Percentiles rank a stretch among this genome's conserved stretches.
These are phyloP conservation scores for Penicillium maclennaniae DNA, from an alignment of 495 filamentous ascomycete species.

Conservation along the genomic window DNA sequence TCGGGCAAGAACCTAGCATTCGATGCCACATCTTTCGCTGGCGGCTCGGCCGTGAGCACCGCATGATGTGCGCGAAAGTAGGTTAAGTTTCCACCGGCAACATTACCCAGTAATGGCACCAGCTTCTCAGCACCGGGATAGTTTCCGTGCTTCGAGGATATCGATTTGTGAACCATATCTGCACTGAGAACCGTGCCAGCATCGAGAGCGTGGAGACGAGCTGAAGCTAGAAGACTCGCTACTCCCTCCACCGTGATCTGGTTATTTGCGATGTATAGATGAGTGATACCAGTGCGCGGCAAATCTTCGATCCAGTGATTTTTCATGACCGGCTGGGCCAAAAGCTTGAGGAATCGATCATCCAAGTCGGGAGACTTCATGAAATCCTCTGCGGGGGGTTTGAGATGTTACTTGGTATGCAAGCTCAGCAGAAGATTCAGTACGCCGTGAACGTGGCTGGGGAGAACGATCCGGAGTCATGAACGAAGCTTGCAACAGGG, in stretches of 20 bases:
- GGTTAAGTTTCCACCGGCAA: constrained; percentile 45
- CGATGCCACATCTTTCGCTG: constrained; percentile 26
- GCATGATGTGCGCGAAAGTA: constrained; percentile 57
- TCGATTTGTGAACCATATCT: constrained; percentile 21
- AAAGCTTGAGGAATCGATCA: constrained; percentile 42
- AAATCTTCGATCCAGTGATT: constrained; percentile 53
- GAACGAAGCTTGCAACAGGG: constrained; percentile 51
- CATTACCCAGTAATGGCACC: constrained; percentile 45
- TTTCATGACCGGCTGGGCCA: constrained; percentile 47
- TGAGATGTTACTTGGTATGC: constrained; percentile 9
- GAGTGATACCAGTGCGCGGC: constrained; percentile 52
- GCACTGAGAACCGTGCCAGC: constrained; percentile 43
- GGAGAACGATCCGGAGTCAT: constrained; percentile 10
- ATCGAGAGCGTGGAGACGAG: constrained; percentile 51
- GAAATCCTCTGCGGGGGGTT: constrained; percentile 17
- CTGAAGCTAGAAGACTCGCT: constrained; percentile 49
- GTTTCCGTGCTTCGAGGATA: constrained; percentile 13
- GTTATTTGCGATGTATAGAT: constrained; percentile 59
- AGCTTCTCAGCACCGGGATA: constrained; percentile 52
- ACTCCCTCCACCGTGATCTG: constrained; percentile 54
- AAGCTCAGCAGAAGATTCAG: constrained; percentile 10
- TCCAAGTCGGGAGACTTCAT: constrained; percentile 45
- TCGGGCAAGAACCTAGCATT: constrained; percentile 31
- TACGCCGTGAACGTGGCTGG: constrained; percentile 2
- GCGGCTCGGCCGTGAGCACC: constrained; percentile 49